Percentiles rank a stretch among this genome's conserved stretches.
Evolutionary conservation across 176 grass and related monocot species (phyloP).

Genomic region (Eleusine indica): DNA sequence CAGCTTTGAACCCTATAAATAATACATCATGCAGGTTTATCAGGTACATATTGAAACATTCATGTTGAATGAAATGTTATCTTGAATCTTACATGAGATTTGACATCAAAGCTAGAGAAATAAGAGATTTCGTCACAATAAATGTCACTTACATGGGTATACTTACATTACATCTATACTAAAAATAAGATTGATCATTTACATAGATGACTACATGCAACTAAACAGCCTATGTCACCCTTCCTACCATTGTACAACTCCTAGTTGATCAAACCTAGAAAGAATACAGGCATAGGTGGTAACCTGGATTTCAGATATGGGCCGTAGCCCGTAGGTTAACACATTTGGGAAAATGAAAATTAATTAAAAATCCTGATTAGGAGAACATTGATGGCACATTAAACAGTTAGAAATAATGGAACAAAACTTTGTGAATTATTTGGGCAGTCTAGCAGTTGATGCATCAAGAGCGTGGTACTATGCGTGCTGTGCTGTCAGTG

Average conservation of each 20-base stretch:
- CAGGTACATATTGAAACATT: conserved; percentile 3
- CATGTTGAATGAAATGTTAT: not conserved
- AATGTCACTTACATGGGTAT: not conserved
- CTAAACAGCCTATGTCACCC: not conserved
- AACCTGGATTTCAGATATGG: not conserved
- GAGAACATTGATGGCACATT: not conserved
- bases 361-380: not conserved
- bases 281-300: not conserved
- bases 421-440: not conserved
- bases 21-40: conserved; percentile 13
- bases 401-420: not conserved
- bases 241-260: not conserved
- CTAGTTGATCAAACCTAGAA: not conserved
- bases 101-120: not conserved
- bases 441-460: not conserved
- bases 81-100: not conserved
- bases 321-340: not conserved
- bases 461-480: not conserved
- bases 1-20: conserved; percentile 83
- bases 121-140: not conserved
- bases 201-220: not conserved
- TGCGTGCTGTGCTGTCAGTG: not conserved
- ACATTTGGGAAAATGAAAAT: not conserved
- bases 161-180: not conserved
- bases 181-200: conserved; percentile 1